A percentile compares a stretch with the other conserved stretches of the same genome.
phyloP scores from a whole-genome alignment of 768 basidiomycete genomes.

The Leccinum arenicola region DNA sequence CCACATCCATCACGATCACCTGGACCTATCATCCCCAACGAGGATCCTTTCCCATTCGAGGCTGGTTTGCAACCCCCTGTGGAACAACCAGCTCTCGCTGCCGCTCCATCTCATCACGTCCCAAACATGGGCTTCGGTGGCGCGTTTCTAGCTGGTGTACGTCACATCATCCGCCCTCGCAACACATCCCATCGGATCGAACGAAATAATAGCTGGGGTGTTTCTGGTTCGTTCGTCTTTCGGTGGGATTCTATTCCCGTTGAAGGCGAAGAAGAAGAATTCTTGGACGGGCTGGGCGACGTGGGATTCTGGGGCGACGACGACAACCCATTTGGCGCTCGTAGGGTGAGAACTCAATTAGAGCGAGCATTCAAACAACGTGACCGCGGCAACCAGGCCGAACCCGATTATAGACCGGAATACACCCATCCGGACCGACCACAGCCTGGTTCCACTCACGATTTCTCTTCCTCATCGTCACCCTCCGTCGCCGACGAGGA shows the following conservation, averaged over 20 bases:
- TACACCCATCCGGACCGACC: constrained; percentile 63
- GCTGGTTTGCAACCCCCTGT: constrained; percentile 25
- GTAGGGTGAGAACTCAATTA: constrained; percentile 20
- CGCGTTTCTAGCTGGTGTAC: constrained; percentile 48
- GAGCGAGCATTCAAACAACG: constrained; percentile 26
- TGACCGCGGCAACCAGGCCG: constrained; percentile 12
- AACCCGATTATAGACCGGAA: constrained; percentile 48
- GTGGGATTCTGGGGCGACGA: constrained; percentile 17
- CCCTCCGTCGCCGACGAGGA: constrained; percentile 42
- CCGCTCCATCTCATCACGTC: constrained; percentile 51
- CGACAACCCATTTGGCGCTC: constrained; percentile 4
- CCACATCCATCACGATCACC: constrained; percentile 33
- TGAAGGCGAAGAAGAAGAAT: constrained; percentile 9
- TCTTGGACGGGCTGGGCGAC: constrained; percentile 19
- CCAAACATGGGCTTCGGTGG: constrained; percentile 68
- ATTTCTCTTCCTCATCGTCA: constrained; percentile 49
- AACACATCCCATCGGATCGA: constrained; percentile 11
- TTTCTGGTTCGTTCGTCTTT: constrained; percentile 28
- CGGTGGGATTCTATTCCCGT: constrained; percentile 26
- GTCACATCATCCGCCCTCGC: constrained; percentile 24
- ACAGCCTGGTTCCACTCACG: constrained; percentile 63
- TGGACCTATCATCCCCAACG: constrained; percentile 49
- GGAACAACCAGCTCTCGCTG: constrained; percentile 33
- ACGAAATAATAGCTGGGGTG: constrained; percentile 20
- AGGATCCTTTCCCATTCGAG: constrained; percentile 54